Evolutionary conservation across 441 rosid species (phyloP).

Genomic region (Eugenia klotzschiana): DNA sequence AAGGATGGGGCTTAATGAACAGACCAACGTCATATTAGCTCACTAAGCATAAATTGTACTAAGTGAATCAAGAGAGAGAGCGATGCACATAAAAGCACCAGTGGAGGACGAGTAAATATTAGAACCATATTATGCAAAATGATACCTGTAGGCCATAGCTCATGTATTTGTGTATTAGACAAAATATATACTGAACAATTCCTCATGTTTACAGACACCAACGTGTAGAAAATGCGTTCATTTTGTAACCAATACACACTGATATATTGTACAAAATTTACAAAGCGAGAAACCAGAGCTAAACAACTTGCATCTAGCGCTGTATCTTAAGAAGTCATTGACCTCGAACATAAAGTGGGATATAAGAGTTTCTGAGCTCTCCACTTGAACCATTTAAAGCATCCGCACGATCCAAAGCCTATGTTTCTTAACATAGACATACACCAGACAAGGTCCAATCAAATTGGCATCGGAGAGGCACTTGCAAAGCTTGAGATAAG

Average conservation of each 20-base stretch:
- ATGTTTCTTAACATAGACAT: slow-evolving; percentile 47
- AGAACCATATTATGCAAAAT: not conserved
- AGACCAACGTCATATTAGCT: not conserved
- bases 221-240: not conserved
- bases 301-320: not conserved
- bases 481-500: slow-evolving; percentile 58
- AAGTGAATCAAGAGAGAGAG: not conserved
- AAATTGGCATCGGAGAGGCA: slow-evolving; percentile 45
- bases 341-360: not conserved
- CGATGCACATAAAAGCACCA: not conserved
- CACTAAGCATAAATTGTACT: not conserved
- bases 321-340: not conserved
- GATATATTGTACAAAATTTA: not conserved
- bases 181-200: not conserved
- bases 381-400: slow-evolving; percentile 26
- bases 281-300: not conserved
- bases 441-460: slow-evolving; percentile 67
- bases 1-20: not conserved
- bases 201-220: not conserved
- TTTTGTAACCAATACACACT: not conserved
- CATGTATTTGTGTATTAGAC: not conserved
- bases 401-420: slow-evolving; percentile 70
- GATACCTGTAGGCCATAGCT: not conserved
- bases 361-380: not conserved
- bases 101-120: not conserved